phyloP scores from a whole-genome alignment of 331 rosid genomes.

The Stylosanthes scabra region DNA sequence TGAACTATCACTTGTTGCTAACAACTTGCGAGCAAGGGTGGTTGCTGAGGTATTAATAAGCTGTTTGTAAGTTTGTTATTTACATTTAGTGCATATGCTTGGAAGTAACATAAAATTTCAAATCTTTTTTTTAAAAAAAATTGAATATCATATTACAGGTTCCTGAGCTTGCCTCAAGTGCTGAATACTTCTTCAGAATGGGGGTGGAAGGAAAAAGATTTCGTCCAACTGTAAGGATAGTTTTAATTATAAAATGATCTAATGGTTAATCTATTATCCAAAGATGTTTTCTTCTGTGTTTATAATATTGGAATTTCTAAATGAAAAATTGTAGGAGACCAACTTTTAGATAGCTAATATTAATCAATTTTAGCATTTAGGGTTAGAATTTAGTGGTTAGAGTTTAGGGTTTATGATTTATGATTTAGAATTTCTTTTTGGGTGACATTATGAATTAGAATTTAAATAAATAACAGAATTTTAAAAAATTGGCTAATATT shows the following conservation, averaged over 20 bases:
- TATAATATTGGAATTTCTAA: slow-evolving; percentile 10
- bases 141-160: slow-evolving; percentile 62
- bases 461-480: too few relatives aligned
- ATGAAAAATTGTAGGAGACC: slow-evolving; percentile 9
- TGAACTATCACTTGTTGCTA: slow-evolving; percentile 77
- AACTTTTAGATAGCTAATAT: too few relatives aligned
- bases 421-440: slow-evolving; percentile 21
- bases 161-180: slow-evolving; percentile 97
- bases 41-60: slow-evolving; percentile 75
- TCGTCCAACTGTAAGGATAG: slow-evolving; percentile 90
- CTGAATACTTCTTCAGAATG: slow-evolving; percentile 93
- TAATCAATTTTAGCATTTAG: too few relatives aligned
- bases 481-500: too few relatives aligned
- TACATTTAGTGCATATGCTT: slow-evolving; percentile 34
- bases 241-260: slow-evolving; percentile 29
- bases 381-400: too few relatives aligned
- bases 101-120: too few relatives aligned
- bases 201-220: slow-evolving; percentile 99
- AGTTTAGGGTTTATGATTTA: slow-evolving; percentile 10
- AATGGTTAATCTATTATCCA: slow-evolving; percentile 8
- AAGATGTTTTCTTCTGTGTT: slow-evolving; percentile 19
- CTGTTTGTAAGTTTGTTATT: slow-evolving; percentile 27
- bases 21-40: slow-evolving; percentile 81
- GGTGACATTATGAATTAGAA: too few relatives aligned
- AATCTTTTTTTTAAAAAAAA: too few relatives aligned